Evolutionary conservation across 495 filamentous ascomycete genomes (phyloP), one percentile per base, ranked within the genome.

Genomic region (Penicillium lagena): DNA sequence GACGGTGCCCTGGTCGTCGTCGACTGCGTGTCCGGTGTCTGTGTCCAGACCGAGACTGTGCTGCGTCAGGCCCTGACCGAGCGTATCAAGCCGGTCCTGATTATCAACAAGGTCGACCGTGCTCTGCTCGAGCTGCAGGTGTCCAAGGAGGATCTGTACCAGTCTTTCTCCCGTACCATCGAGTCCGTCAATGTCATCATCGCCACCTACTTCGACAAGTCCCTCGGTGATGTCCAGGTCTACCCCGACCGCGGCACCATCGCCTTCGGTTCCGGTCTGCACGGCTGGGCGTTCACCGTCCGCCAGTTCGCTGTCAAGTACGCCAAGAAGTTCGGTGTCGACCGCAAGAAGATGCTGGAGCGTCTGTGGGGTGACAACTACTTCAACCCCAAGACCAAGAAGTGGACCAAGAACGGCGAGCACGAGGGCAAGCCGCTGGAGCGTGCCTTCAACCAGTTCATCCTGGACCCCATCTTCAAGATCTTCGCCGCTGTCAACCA

Each of bases 41-140:
- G 68, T 62, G 93, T 99, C 71, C 93, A 99, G 80, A 99, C 93
- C 59, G 93, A 99, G 84, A 99, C 93, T 62, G 93, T 99, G 60
- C 82, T 99, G 50, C 90, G 93, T 66, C 93, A 99, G 79, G 93
- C 93, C 70, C 89, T 99, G 62, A 87, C 87, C 77, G 93, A 99
- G 83, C 94, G 93, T 78, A 99, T 99, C 77, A 99, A 96, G 83
- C 93, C 93, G 56, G 94, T 99, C 63, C 79, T 90, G 63, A 86
- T 95, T 72, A 95, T 99, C 80, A 99, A 99, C 87, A 99, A 99
- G 82, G 93, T 99, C 67, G 93, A 99, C 70, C 93, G 93, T 78
- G 89, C 93, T 65, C 85, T 99, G 63, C 87, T 97, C 63, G 93
- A 99, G 76, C 82, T 99, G 49, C 93, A 99, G 75, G 81, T 96